Evolutionary conservation across 257 asterid genomes (phyloP), one percentile per base, ranked within the genome.

Genomic region (Haberlea rhodopensis): DNA sequence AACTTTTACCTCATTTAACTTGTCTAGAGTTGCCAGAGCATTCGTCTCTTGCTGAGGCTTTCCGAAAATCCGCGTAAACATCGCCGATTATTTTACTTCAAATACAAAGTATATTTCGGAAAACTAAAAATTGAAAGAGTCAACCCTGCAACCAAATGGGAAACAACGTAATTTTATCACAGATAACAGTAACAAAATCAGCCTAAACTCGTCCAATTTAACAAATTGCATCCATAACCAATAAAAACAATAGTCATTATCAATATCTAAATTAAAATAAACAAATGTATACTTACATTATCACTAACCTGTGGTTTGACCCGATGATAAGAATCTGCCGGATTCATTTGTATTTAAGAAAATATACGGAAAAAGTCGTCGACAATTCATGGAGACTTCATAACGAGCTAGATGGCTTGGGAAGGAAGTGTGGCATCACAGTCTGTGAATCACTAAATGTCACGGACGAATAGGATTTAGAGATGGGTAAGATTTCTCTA

Each of bases 21-120:
- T n/a, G n/a, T n/a, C n/a, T 32, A 86, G 67, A 57, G 91, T 87
- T 49, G 88, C 84, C 62, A 84, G 78, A 73, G 95, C 84, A 82
- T 74, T 79, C 8, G 84, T 56, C 69, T 87, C 87, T 72, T 80
- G 84, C 80, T 80, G 80, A 46, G 91, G 91, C 73, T 84, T 87
- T 63, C 95, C 87, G 26, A 87, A 87, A 51, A 87, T 67, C 54
- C 85, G 81, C n/a, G n/a, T n/a, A n/a, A n/a, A n/a, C n/a, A n/a
- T n/a, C n/a, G n/a, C n/a, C n/a, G n/a, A n/a, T n/a, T 40, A 53
- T 65, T 62, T 62, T 53, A 53, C 18, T 23, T 23, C 53, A 68
- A 21, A 63, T 67, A 56, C 62, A 27, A 40, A 56, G 60, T 62
- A 57, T n/a, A 52, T 21, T 62, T 23, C 4, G 18, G 40, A 29